Evolutionary conservation across 2,329 filamentous ascomycete species (phyloP).

Genomic region (Trichoderma sp.): DNA sequence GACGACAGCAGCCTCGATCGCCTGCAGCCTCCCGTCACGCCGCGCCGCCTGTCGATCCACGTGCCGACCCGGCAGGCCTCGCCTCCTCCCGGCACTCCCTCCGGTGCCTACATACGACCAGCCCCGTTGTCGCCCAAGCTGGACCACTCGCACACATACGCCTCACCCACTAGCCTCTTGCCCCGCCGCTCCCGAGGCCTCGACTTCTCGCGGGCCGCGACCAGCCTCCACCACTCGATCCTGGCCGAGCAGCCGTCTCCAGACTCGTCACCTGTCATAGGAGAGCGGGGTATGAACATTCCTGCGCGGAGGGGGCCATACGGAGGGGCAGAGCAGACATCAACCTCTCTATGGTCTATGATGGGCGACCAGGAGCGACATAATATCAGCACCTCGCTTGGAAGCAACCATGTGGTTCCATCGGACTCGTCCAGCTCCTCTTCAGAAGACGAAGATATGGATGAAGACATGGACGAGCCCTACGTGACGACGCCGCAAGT

Average conservation of each 20-base stretch:
- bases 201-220: slow-evolving; percentile 91
- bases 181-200: slow-evolving; percentile 87
- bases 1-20: slow-evolving; percentile 65
- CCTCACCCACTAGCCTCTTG: slow-evolving; percentile 83
- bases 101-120: slow-evolving; percentile 54
- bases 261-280: slow-evolving; percentile 86
- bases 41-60: slow-evolving; percentile 62
- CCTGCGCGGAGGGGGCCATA: slow-evolving; percentile 56
- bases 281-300: slow-evolving; percentile 67
- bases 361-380: slow-evolving; percentile 71
- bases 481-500: slow-evolving; percentile 84
- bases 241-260: slow-evolving; percentile 86
- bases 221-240: slow-evolving; percentile 93
- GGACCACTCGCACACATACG: slow-evolving; percentile 82
- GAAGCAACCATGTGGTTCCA: slow-evolving; percentile 72
- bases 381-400: slow-evolving; percentile 75
- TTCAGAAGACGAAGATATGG: slow-evolving; percentile 71
- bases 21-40: slow-evolving; percentile 63
- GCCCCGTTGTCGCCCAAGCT: slow-evolving; percentile 81
- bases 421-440: slow-evolving; percentile 79
- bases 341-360: slow-evolving; percentile 72
- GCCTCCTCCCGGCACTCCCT: slow-evolving; percentile 42
- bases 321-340: slow-evolving; percentile 63
- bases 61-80: slow-evolving; percentile 44
- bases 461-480: slow-evolving; percentile 76